These are phyloP conservation scores for Ophiostoma sp. DNA, from an alignment of 2,329 filamentous ascomycete genomes.

Conservation along the genomic window DNA sequence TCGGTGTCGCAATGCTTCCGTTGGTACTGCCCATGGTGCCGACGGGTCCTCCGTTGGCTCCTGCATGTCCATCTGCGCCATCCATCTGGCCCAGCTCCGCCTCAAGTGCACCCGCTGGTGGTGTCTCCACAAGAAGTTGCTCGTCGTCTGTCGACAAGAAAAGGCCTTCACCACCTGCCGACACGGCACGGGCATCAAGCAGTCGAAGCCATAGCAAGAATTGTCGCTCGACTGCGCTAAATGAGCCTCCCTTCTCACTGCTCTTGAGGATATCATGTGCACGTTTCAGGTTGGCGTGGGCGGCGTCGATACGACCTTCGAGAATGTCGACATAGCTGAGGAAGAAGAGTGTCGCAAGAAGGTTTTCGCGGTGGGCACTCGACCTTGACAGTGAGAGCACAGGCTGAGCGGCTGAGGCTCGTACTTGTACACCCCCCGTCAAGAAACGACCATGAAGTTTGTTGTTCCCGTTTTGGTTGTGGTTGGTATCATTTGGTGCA, in stretches of 20 bases:
- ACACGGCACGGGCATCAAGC: conserved; percentile 56
- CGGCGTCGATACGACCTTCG: conserved; percentile 45
- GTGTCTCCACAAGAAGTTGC: conserved; percentile 46
- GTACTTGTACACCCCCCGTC: neutral
- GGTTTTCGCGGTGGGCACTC: conserved; percentile 41
- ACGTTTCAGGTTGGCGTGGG: conserved; percentile 51
- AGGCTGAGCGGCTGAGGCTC: conserved; percentile 4
- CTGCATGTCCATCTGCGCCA: conserved; percentile 8
- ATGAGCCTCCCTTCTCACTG: conserved; percentile 39
- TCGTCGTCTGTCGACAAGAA: conserved; percentile 53
- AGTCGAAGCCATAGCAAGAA: conserved; percentile 57
- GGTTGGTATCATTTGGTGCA: neutral
- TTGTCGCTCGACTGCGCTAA: conserved; percentile 47
- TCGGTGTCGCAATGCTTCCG: conserved; percentile 25
- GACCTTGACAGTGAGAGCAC: conserved; percentile 33
- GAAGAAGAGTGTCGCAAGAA: conserved; percentile 54
- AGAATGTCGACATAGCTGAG: conserved; percentile 55
- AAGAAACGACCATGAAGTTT: neutral
- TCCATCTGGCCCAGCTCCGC: conserved; percentile 32
- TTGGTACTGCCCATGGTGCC: conserved; percentile 4
- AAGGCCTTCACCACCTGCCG: conserved; percentile 56
- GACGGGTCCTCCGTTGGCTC: neutral
- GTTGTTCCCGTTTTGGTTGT: neutral
- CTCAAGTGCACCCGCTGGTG: conserved; percentile 43
- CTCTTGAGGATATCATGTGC: conserved; percentile 50